A percentile compares a stretch with the other conserved stretches of the same genome.
These are phyloP conservation scores for Cordyceps tenuipes DNA, from an alignment of 2,329 filamentous ascomycete species.

Conservation along the genomic window DNA sequence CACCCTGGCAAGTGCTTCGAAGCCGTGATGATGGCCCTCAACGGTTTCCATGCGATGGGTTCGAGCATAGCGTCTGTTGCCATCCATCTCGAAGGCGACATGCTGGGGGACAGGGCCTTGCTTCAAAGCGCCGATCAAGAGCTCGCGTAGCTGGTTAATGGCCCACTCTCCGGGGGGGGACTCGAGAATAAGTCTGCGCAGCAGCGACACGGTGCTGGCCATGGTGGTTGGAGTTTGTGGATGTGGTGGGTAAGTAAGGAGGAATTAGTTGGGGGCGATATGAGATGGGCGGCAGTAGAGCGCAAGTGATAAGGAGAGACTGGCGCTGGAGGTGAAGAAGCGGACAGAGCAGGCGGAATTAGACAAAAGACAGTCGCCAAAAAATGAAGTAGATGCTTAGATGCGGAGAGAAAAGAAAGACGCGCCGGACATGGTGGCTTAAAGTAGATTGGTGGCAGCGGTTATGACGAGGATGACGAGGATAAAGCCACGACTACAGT, in stretches of 20 bases:
- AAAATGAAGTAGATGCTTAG: not conserved
- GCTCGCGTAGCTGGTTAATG: constrained; percentile 67
- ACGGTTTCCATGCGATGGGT: constrained; percentile 91
- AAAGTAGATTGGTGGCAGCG: not conserved
- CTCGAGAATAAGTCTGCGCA: constrained; percentile 64
- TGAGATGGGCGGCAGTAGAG: not conserved
- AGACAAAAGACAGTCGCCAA: constrained; percentile 2
- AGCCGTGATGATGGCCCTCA: constrained; percentile 91
- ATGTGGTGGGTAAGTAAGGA: not conserved
- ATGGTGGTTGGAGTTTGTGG: constrained; percentile 25
- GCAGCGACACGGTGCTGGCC: constrained; percentile 44
- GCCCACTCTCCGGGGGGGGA: constrained; percentile 90
- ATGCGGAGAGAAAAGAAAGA: constrained; percentile 11
- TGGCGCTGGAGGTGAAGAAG: not conserved
- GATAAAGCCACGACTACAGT: constrained; percentile 18
- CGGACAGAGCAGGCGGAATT: constrained; percentile 12
- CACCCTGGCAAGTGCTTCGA: constrained; percentile 86
- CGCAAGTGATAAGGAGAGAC: not conserved
- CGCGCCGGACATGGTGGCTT: not conserved
- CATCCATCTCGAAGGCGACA: constrained; percentile 99
- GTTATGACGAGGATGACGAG: constrained; percentile 5
- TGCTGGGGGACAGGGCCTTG: constrained; percentile 91
- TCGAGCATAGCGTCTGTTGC: constrained; percentile 86
- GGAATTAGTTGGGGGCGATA: constrained; percentile 5
- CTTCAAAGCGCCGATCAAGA: constrained; percentile 79